phyloP scores from a whole-genome alignment of 768 basidiomycete species.

The Lactarius hatsudake region DNA sequence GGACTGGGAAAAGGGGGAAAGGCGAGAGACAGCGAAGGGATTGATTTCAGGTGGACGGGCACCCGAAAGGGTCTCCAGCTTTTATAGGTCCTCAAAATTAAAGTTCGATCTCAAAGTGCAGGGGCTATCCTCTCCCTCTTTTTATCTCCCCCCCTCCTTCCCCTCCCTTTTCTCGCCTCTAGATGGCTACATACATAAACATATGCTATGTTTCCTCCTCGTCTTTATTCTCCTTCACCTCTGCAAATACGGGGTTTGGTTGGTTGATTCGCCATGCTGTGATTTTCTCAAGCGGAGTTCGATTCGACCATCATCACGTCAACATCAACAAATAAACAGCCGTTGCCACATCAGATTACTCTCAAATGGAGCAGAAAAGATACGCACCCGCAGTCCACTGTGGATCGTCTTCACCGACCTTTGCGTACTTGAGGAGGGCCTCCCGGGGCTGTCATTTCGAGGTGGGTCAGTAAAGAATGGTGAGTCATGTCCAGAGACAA shows the following conservation, averaged over 20 bases:
- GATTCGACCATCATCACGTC: constrained; percentile 37
- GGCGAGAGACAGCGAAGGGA: constrained; percentile 50
- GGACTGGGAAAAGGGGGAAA: constrained; percentile 30
- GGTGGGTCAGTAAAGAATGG: not conserved
- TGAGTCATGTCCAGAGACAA: constrained; percentile 12
- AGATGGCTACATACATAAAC: constrained; percentile 18
- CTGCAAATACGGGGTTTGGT: constrained; percentile 80
- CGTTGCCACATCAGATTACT: constrained; percentile 31
- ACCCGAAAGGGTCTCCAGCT: constrained; percentile 64
- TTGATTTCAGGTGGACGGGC: constrained; percentile 64
- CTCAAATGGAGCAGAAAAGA: constrained; percentile 4
- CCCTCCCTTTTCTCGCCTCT: constrained; percentile 28
- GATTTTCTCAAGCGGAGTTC: constrained; percentile 38
- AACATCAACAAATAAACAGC: constrained; percentile 42
- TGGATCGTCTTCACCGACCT: constrained; percentile 70
- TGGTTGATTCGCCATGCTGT: constrained; percentile 86
- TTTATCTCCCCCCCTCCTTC: constrained; percentile 19
- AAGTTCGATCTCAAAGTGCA: constrained; percentile 82
- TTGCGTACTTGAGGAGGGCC: constrained; percentile 91
- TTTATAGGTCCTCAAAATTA: constrained; percentile 80
- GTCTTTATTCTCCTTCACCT: constrained; percentile 53
- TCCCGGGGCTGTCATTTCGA: constrained; percentile 75
- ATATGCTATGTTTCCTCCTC: constrained; percentile 38
- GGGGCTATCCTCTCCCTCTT: constrained; percentile 54
- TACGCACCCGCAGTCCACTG: constrained; percentile 81